These are phyloP conservation scores for Plasmodium falciparum DNA, from an alignment of 169 alveolate species.

Conservation along the genomic window DNA sequence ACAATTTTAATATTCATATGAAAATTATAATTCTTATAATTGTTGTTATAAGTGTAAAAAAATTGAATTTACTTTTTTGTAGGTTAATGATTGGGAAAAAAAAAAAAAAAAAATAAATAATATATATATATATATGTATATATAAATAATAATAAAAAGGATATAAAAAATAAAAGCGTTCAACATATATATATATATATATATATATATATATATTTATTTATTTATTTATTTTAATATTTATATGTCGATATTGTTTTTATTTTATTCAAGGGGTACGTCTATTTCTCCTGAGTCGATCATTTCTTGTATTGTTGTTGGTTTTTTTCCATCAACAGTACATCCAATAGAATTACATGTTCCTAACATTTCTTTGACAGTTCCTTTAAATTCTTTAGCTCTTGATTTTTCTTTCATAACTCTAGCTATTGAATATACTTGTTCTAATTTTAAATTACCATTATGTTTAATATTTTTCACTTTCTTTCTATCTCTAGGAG, in stretches of 20 bases:
- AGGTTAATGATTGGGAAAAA: not conserved
- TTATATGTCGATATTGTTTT: too few relatives aligned
- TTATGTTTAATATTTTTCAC: conserved; percentile 96
- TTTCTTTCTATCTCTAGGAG: conserved; percentile 96
- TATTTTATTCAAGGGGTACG: conserved; percentile 77
- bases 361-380: conserved; percentile 97
- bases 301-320: conserved; percentile 91
- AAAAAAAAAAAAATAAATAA: conserved; percentile 3
- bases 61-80: too few relatives aligned
- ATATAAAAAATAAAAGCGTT: too few relatives aligned
- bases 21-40: too few relatives aligned
- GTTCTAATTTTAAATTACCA: conserved; percentile 96
- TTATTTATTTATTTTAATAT: not conserved
- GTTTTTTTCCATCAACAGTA: conserved; percentile 96
- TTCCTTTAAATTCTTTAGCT: conserved; percentile 95
- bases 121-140: not conserved
- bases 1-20: too few relatives aligned
- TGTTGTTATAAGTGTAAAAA: too few relatives aligned
- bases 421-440: conserved; percentile 93
- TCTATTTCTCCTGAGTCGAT: conserved; percentile 93
- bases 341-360: conserved; percentile 98
- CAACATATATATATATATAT: not conserved
- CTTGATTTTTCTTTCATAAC: conserved; percentile 92
- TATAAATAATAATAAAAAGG: not conserved
- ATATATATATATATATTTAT: not conserved